A percentile compares a stretch with the other conserved stretches of the same genome.
Evolutionary conservation across 192 early-diverging fungal species (phyloP).

Genomic region (Podila minutissima): DNA sequence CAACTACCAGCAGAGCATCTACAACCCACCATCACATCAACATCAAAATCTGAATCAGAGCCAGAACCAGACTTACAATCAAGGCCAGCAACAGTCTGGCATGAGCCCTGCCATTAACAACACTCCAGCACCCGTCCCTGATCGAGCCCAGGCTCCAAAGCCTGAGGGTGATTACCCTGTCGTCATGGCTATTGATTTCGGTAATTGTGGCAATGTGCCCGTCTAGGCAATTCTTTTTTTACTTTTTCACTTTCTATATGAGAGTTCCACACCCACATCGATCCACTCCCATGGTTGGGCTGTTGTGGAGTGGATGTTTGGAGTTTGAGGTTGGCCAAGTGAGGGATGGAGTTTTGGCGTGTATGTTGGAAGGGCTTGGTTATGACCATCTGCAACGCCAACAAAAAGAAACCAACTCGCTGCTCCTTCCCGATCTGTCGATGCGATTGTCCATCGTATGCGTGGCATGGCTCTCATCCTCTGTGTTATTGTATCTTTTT

Average conservation of each 20-base stretch:
- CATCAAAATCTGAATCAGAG: neutral
- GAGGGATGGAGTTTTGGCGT: too few relatives aligned
- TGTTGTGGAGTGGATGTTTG: too few relatives aligned
- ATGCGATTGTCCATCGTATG: neutral
- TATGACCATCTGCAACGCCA: too few relatives aligned
- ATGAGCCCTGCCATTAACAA: conserved; percentile 8
- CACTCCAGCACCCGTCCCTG: neutral
- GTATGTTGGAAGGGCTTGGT: too few relatives aligned
- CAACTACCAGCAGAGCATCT: conserved; percentile 22
- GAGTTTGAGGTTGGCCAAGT: too few relatives aligned
- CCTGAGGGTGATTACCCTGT: conserved; percentile 54
- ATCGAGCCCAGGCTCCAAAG: conserved; percentile 19
- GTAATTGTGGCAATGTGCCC: conserved; percentile 13
- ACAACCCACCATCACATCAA: conserved; percentile 10
- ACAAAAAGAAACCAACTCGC: too few relatives aligned
- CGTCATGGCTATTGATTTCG: conserved; percentile 62
- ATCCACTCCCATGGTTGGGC: too few relatives aligned
- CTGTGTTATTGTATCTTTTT: neutral
- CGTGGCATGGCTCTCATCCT: neutral
- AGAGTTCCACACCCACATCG: too few relatives aligned
- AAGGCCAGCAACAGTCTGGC: neutral
- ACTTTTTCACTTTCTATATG: too few relatives aligned
- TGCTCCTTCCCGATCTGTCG: too few relatives aligned
- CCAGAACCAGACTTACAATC: neutral
- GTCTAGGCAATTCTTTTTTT: neutral